phyloP scores from a whole-genome alignment of 176 grass and related monocot species.

The Hordeum marinum region DNA sequence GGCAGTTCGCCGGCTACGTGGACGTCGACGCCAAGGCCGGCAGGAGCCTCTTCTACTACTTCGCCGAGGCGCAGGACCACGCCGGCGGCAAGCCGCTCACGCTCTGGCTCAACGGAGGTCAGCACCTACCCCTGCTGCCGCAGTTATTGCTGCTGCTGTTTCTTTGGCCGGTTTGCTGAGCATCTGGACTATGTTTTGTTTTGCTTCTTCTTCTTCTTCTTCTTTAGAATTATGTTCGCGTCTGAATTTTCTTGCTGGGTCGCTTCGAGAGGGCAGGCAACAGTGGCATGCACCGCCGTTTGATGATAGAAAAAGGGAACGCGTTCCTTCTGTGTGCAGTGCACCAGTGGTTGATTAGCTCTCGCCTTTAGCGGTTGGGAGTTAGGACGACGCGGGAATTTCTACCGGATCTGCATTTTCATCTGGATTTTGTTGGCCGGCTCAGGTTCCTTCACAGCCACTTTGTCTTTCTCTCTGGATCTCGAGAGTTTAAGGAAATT shows the following conservation, averaged over 20 bases:
- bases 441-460: background rate
- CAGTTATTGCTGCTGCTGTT: too few relatives aligned
- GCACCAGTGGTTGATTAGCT: background rate
- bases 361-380: background rate
- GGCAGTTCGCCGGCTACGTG: slow-evolving; percentile 90
- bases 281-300: background rate
- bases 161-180: background rate
- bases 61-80: slow-evolving; percentile 58
- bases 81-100: slow-evolving; percentile 76
- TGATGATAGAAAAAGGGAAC: background rate
- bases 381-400: background rate
- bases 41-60: slow-evolving; percentile 98
- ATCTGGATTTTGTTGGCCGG: background rate
- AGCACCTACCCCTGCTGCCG: background rate
- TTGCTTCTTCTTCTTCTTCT: background rate
- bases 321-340: background rate
- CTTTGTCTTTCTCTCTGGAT: background rate
- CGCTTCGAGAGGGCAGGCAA: background rate
- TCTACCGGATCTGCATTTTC: background rate
- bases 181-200: background rate
- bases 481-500: background rate
- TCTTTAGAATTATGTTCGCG: background rate
- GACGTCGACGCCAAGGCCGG: slow-evolving; percentile 68
- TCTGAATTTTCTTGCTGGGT: background rate
- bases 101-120: slow-evolving; percentile 99